phyloP scores from a whole-genome alignment of 805 yeast genomes.

The Barnettozyma californica region DNA sequence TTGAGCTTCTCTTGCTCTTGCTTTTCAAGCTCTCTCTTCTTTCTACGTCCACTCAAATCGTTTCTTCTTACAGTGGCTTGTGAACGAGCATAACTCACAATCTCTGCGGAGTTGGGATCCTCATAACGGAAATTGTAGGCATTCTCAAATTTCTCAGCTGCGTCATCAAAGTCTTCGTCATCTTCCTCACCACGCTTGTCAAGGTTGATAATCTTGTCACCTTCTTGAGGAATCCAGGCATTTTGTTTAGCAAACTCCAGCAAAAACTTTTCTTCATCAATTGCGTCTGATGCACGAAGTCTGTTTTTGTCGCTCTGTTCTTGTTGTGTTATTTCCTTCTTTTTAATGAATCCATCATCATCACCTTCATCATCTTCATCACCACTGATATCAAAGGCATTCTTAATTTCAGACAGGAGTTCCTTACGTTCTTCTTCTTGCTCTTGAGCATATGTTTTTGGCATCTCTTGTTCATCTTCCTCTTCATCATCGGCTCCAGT shows the following conservation, averaged over 20 bases:
- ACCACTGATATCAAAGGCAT: constrained; percentile 49
- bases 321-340: constrained; percentile 38
- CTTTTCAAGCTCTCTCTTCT: constrained; percentile 68
- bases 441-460: constrained; percentile 67
- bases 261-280: constrained; percentile 64
- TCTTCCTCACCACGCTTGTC: constrained; percentile 44
- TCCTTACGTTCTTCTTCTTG: constrained; percentile 71
- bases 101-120: constrained; percentile 85
- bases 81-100: constrained; percentile 89
- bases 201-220: constrained; percentile 50
- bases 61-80: constrained; percentile 90
- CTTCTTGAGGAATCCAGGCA: constrained; percentile 84
- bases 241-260: constrained; percentile 65
- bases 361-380: constrained; percentile 37
- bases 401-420: constrained; percentile 72
- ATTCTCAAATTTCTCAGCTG: constrained; percentile 84
- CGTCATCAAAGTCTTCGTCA: constrained; percentile 86
- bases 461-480: constrained; percentile 42
- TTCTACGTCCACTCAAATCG: constrained; percentile 67
- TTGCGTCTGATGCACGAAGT: constrained; percentile 58
- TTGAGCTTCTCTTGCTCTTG: constrained; percentile 48
- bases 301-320: constrained; percentile 24
- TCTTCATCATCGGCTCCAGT: constrained; percentile 46
- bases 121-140: constrained; percentile 95
- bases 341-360: constrained; percentile 50